Base-by-base conservation (phyloP, 2,329 filamentous ascomycete species). In the Catunica adiposa region DNA sequence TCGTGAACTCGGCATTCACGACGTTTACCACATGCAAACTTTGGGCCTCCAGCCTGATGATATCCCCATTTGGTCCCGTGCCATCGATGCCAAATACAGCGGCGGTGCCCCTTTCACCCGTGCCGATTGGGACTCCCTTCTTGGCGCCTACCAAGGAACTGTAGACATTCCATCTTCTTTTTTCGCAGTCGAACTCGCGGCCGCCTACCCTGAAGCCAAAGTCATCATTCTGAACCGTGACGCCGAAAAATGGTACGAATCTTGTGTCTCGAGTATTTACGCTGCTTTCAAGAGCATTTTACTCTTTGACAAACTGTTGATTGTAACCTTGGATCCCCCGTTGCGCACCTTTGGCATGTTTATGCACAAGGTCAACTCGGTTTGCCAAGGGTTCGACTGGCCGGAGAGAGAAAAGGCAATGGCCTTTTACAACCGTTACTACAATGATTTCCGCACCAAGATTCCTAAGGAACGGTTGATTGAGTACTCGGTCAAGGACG, bases 151-250 rank as follows among this genome's bases (percentile, higher is more conserved):
- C 61, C 71, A 69, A 58, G 73, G 72, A 22, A 78, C 74, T 7
- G 72, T 73, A 56, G 77, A 77, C 50, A 64, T 79, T 15, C 79
- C 82, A 1, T 68, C 79, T 0, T 69, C 77, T 38, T 82, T 80
- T 61, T 68, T 70, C 61, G 66, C 65, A 51, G 57, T 63, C 54
- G 67, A 70, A 53, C 62, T 70, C 9, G 67, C 68, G 29, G 63
- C 62, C 29, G 44, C 60, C 7, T 66, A 66, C 51, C 66, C 66
- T 3, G 66, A 69, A 11, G 68, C 68, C 52, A 70, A 69, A 58
- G 63, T 69, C 46, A 59, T 70, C 56, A 66, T 70, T 51, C 62
- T 70, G 46, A 69, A 66, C 61, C 67, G 68, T 53, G 68, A 70
- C 51, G 63, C 66, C n/a, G 68, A 70, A 34, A 59, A 60, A 31